phyloP scores from a whole-genome alignment of 257 asterid species.

The Plantago elongata region DNA sequence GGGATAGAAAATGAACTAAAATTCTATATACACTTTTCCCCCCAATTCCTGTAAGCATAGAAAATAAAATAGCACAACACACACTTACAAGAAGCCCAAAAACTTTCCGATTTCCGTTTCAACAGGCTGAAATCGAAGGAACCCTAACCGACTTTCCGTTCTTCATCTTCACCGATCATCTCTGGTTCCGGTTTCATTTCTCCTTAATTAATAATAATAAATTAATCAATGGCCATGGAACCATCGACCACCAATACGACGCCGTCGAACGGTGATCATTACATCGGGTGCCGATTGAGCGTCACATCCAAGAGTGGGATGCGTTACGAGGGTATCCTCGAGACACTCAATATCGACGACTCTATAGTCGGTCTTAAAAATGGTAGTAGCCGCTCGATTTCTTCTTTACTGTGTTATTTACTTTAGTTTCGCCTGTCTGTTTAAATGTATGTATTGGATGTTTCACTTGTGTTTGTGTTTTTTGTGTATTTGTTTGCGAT shows the following conservation, averaged over 20 bases:
- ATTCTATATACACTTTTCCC: no score
- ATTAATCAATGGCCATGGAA: conserved; percentile 40
- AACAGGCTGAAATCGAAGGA: conserved; percentile 14
- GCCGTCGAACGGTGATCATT: conserved; percentile 51
- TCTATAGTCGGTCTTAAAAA: conserved; percentile 68
- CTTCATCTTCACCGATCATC: neutral
- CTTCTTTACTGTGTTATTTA: neutral
- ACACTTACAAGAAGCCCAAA: no score
- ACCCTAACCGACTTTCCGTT: conserved; percentile 6
- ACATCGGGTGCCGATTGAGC: conserved; percentile 71
- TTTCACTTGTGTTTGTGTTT: no score
- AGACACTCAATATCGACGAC: conserved; percentile 57
- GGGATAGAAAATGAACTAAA: no score
- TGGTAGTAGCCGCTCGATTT: conserved; percentile 39
- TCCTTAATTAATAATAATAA: neutral
- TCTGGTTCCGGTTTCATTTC: neutral
- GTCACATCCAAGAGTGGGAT: conserved; percentile 67
- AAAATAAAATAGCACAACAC: no score
- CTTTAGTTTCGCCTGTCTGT: conserved; percentile 2
- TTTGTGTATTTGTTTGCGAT: no score
- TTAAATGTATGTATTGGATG: neutral
- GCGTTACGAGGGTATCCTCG: conserved; percentile 73
- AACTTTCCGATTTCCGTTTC: conserved; percentile 22
- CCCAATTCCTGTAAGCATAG: no score
- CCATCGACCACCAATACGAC: conserved; percentile 26